These are phyloP conservation scores for Yamadazyma membranifaciens DNA, from an alignment of 1,139 yeast species.

Conservation along the genomic window DNA sequence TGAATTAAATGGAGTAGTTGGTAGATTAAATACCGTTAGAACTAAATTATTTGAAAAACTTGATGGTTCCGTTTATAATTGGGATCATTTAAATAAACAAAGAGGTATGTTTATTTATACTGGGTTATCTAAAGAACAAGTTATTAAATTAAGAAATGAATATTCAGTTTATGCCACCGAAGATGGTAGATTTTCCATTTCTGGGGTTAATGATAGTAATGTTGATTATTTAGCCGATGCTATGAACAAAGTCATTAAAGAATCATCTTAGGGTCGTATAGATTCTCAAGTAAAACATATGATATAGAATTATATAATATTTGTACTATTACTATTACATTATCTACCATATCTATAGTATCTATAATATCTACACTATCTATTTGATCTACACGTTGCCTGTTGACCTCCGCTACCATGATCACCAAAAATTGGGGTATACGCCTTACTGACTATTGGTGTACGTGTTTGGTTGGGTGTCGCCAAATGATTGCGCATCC, in stretches of 20 bases:
- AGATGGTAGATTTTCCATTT: slow-evolving; percentile 90
- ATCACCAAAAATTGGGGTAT: background rate
- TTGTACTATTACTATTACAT: too few relatives aligned
- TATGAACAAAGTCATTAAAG: slow-evolving; percentile 55
- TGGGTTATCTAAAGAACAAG: slow-evolving; percentile 72
- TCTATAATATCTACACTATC: too few relatives aligned
- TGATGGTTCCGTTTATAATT: slow-evolving; percentile 57
- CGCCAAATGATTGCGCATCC: background rate
- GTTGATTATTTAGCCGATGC: slow-evolving; percentile 81
- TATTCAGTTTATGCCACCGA: slow-evolving; percentile 80
- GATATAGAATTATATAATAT: too few relatives aligned
- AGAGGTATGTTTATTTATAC: slow-evolving; percentile 98
- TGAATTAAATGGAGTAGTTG: slow-evolving; percentile 76
- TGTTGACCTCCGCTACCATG: too few relatives aligned
- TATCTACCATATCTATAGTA: too few relatives aligned
- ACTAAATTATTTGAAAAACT: slow-evolving; percentile 57
- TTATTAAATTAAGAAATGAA: slow-evolving; percentile 63
- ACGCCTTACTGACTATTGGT: background rate
- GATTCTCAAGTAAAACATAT: too few relatives aligned
- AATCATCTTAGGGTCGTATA: slow-evolving; percentile 4
- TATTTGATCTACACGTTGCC: too few relatives aligned
- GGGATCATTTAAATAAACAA: slow-evolving; percentile 87
- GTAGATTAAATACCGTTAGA: slow-evolving; percentile 76
- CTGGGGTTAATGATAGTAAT: slow-evolving; percentile 80
- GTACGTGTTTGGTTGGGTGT: too few relatives aligned